Conservation (phyloP, 441 rosid species). For the Arabidopsis hybrid region DNA sequence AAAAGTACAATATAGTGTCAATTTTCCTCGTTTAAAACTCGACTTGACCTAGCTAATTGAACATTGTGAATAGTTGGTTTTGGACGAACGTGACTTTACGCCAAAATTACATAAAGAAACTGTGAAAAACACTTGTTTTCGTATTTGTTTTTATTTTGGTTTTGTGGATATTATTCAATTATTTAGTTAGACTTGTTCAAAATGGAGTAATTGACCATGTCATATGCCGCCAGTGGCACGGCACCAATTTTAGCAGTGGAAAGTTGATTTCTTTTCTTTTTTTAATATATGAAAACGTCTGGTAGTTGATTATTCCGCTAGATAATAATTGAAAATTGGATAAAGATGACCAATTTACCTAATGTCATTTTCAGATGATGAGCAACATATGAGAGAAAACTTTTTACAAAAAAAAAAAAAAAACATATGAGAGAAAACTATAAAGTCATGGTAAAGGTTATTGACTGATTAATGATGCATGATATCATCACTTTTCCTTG, state of each 20-base stretch:
- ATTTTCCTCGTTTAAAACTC: not conserved
- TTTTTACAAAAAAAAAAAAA: not conserved
- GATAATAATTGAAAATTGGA: constrained; percentile 14
- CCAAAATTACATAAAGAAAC: constrained; percentile 17
- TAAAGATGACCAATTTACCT: not conserved
- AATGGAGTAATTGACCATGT: constrained; percentile 35
- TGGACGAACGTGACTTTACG: constrained; percentile 24
- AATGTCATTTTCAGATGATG: constrained; percentile 28
- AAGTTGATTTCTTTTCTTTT: not conserved
- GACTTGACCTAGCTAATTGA: not conserved
- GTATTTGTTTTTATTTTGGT: constrained; percentile 3
- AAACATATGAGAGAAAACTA: not conserved
- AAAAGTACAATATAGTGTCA: not conserved
- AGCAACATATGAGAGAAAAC: constrained; percentile 10
- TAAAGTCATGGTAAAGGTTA: constrained; percentile 36
- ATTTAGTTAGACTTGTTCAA: constrained; percentile 33
- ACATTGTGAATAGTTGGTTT: not conserved
- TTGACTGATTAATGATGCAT: constrained; percentile 33
- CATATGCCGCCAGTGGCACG: constrained; percentile 32
- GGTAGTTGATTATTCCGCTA: constrained; percentile 20
- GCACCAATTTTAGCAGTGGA: constrained; percentile 35
- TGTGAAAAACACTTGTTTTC: constrained; percentile 2
- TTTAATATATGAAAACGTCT: not conserved
- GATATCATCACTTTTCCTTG: constrained; percentile 25
- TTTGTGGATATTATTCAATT: constrained; percentile 7